Conservation (phyloP, 139 green algal genomes). For the Ettlia oleoabundans region DNA sequence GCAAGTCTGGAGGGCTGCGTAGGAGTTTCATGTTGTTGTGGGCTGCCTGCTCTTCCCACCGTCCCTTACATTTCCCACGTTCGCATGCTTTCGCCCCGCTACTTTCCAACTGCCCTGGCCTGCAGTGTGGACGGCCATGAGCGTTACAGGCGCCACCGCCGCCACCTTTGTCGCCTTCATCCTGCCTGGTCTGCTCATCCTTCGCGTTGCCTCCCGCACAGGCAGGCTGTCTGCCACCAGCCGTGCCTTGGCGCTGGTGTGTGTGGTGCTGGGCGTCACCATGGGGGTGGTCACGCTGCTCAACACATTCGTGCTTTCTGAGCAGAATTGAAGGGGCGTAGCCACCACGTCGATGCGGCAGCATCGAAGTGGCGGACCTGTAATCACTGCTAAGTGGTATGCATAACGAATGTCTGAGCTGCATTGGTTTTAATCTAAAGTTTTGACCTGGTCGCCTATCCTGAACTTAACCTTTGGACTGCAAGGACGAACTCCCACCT, state of each 20-base stretch:
- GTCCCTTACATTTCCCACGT: too few species aligned
- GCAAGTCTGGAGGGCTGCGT: too few species aligned
- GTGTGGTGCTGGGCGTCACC: constrained; percentile 21
- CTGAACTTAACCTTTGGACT: too few species aligned
- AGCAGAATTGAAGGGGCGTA: background rate
- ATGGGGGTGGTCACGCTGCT: constrained; percentile 42
- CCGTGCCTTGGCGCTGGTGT: constrained; percentile 16
- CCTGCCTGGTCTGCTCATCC: constrained; percentile 30
- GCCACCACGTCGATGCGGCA: background rate
- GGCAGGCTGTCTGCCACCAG: background rate
- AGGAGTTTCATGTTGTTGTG: too few species aligned
- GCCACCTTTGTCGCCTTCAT: constrained; percentile 46
- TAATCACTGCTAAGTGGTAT: too few species aligned
- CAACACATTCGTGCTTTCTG: constrained; percentile 34
- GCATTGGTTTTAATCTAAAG: too few species aligned
- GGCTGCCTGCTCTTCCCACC: background rate
- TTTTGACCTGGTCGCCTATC: too few species aligned
- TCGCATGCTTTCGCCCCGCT: background rate
- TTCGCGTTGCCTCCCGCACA: background rate
- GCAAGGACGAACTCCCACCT: too few species aligned
- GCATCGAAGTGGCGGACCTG: too few species aligned
- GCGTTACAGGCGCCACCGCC: constrained; percentile 40
- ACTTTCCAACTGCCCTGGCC: too few species aligned
- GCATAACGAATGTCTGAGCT: too few species aligned
- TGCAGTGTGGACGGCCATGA: constrained; percentile 34